These are phyloP conservation scores for Lactarius trivialis DNA, from an alignment of 768 basidiomycete genomes.

Conservation along the genomic window DNA sequence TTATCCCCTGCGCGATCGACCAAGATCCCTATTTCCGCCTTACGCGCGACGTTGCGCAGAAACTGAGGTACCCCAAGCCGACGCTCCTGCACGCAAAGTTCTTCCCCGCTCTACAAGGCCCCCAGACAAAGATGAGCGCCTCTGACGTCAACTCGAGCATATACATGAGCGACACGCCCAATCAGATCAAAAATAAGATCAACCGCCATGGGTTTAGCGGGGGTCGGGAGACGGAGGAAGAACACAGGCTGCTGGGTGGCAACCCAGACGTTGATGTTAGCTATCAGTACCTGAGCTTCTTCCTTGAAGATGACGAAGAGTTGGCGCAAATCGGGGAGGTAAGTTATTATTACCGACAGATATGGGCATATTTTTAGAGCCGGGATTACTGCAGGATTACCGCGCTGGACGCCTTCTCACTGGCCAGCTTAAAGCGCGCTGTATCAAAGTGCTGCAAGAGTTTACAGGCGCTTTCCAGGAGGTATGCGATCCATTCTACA, in stretches of 20 bases:
- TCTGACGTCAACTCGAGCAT: constrained; percentile 90
- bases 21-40: constrained; percentile 97
- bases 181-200: constrained; percentile 96
- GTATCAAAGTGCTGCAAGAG: constrained; percentile 74
- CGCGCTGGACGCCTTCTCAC: constrained; percentile 82
- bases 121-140: constrained; percentile 99
- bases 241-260: constrained; percentile 82
- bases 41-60: constrained; percentile 90
- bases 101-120: constrained; percentile 96
- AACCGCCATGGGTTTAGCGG: constrained; percentile 95
- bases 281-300: constrained; percentile 93
- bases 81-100: constrained; percentile 91
- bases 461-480: constrained; percentile 87
- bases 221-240: constrained; percentile 92
- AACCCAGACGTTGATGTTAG: constrained; percentile 92
- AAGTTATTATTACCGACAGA: constrained; percentile 23
- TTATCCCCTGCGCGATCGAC: constrained; percentile 98
- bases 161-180: constrained; percentile 89
- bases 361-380: not conserved
- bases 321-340: constrained; percentile 72
- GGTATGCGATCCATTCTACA: constrained; percentile 33
- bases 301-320: constrained; percentile 92
- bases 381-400: constrained; percentile 61
- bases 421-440: constrained; percentile 84
- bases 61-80: constrained; percentile 95